Base-by-base conservation (phyloP, 208 protist species). In the Acanthamoeba polyphaga region DNA sequence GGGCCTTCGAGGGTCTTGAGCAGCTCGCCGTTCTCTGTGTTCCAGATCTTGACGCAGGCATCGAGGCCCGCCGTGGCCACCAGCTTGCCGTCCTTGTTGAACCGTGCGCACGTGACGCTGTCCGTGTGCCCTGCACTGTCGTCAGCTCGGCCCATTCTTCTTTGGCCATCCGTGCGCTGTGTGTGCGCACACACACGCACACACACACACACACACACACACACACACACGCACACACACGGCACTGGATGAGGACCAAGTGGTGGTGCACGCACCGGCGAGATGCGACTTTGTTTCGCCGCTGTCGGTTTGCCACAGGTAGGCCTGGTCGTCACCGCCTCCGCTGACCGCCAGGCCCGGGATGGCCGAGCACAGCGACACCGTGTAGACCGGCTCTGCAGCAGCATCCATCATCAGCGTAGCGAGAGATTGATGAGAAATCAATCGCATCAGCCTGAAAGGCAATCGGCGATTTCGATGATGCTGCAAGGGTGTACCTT, bases 31-130 rank as follows among this genome's bases (percentile, higher is more conserved):
- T 29, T 90, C 29, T 53, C 82, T n/a, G 96, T 95, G 80, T 98
- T 94, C 98, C 98, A 99, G 27, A 98, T 85, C 32, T 93, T 94
- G 12, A 98, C 95, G 12, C 46, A 34, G 66, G 95, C 96, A 66
- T 98, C 97, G 49, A 97, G 92, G 49, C 88, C 76, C 29, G 78
- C 97, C 24, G 97, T 98, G n/a, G 97, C 97, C 15, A 98, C 43
- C 8, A 97, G 58, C 60, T 10, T 95, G 58, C 96, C 97, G 88
- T 98, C 97, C 85, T 88, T 51, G 66, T 95, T 97, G 96, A 98
- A 98, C n/a, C 62, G 72, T 4, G 96, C 46, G 17, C 82, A n/a
- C 12, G 38, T 88, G 17, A 98, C 70, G 1, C 96, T 97, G 74
- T 98, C 97, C 10, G 72, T 97, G 80, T 98, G 97, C 9, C 97